Evolutionary conservation across 148 eudicot species (phyloP).

Genomic region (Beta vulgaris): DNA sequence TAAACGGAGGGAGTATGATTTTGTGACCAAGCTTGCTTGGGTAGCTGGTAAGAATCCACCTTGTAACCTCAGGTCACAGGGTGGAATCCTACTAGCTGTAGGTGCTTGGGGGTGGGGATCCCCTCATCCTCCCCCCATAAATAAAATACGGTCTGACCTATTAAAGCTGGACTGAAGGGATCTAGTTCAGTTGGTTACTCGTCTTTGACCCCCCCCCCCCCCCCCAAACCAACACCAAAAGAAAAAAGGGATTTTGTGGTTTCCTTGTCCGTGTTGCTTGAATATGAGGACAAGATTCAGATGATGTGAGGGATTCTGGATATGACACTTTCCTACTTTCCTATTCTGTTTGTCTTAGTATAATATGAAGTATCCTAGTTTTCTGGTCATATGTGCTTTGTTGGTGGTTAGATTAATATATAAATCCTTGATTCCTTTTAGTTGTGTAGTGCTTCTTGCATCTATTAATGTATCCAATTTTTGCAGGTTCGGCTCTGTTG

Average conservation of each 20-base stretch:
- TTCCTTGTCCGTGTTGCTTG: not conserved
- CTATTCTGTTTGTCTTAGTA: not conserved
- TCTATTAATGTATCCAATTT: conserved; percentile 6
- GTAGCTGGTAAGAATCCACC: too few relatives aligned
- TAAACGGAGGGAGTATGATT: too few relatives aligned
- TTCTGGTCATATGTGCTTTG: not conserved
- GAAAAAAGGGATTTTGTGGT: not conserved
- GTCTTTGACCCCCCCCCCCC: too few relatives aligned
- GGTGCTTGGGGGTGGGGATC: too few relatives aligned
- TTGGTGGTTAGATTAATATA: not conserved
- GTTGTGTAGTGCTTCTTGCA: not conserved
- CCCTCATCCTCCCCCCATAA: too few relatives aligned
- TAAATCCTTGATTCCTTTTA: not conserved
- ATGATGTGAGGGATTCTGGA: not conserved
- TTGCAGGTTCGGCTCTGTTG: conserved; percentile 82
- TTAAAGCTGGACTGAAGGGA: too few relatives aligned
- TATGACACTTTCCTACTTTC: not conserved
- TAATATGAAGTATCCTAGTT: not conserved
- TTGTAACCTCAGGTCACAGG: too few relatives aligned
- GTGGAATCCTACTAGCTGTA: too few relatives aligned
- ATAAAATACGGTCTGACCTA: too few relatives aligned
- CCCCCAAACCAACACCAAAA: too few relatives aligned
- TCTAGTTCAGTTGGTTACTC: too few relatives aligned
- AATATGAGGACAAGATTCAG: not conserved
- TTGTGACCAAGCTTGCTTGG: too few relatives aligned